Percentiles rank a stretch among this genome's conserved stretches.
Evolutionary conservation across 129 eudicot genomes (phyloP).

Genomic region (Pittosporum tobira): DNA sequence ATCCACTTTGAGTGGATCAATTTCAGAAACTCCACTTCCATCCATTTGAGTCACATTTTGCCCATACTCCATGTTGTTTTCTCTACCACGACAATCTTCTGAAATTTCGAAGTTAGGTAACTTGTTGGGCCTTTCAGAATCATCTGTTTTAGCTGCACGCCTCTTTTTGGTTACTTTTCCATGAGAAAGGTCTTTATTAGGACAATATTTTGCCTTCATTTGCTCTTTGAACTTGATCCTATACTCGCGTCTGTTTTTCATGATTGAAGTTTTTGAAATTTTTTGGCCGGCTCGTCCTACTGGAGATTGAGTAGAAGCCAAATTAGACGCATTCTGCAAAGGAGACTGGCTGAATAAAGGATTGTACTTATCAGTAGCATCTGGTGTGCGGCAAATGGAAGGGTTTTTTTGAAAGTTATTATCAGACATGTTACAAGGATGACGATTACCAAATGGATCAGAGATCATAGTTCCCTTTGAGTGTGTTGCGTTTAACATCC

Average conservation of each 20-base stretch:
- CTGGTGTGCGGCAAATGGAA: conserved; percentile 1
- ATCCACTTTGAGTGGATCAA: not conserved
- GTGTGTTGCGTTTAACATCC: conserved; percentile 2
- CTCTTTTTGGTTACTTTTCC: conserved; percentile 14
- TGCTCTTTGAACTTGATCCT: conserved; percentile 9
- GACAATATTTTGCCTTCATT: conserved; percentile 9
- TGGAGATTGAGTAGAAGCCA: too few relatives aligned
- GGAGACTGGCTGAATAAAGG: conserved; percentile 5
- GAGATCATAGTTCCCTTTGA: not conserved
- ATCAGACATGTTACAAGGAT: conserved; percentile 3
- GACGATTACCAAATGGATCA: not conserved
- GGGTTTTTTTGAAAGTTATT: not conserved
- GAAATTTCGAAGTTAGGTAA: conserved; percentile 4
- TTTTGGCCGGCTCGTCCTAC: conserved; percentile 2
- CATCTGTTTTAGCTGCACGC: conserved; percentile 8
- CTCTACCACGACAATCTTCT: conserved; percentile 1
- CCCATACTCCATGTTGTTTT: not conserved
- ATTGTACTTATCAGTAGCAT: conserved; percentile 4
- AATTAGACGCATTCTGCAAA: conserved; percentile 7
- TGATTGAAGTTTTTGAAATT: not conserved
- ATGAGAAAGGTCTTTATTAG: not conserved
- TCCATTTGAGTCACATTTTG: not conserved
- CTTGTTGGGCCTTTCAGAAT: conserved; percentile 6
- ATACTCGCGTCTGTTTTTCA: conserved; percentile 5
- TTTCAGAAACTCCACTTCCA: not conserved